These are phyloP conservation scores for Ophiostoma piceae DNA, from an alignment of 2,329 filamentous ascomycete species.

Conservation along the genomic window DNA sequence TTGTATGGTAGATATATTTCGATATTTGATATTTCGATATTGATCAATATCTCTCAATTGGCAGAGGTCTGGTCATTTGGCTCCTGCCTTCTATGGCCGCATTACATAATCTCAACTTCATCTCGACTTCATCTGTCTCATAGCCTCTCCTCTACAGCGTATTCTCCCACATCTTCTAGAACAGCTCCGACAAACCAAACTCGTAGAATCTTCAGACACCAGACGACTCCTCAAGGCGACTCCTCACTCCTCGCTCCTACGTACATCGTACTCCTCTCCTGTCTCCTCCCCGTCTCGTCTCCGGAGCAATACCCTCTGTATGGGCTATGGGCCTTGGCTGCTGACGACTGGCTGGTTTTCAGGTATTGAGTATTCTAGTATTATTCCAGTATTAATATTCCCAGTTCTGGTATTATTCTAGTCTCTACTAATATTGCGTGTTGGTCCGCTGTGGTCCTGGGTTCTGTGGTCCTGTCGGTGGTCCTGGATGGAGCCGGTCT, in stretches of 20 bases:
- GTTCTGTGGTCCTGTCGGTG: not conserved
- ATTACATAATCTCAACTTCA: no score
- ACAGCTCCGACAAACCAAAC: not conserved
- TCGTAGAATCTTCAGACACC: not conserved
- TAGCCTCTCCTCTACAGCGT: no score
- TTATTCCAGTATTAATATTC: not conserved
- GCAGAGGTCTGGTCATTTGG: not conserved
- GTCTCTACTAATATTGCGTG: not conserved
- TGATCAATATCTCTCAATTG: no score
- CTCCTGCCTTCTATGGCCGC: no score
- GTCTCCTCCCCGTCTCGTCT: constrained; percentile 1
- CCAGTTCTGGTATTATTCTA: not conserved
- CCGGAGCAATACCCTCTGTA: constrained; percentile 3
- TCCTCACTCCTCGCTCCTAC: no score
- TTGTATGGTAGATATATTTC: not conserved
- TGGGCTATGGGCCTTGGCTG: constrained; percentile 9
- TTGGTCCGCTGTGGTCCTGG: not conserved
- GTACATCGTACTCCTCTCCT: not conserved
- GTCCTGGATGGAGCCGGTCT: not conserved
- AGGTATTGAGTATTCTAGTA: not conserved
- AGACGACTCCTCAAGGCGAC: no score
- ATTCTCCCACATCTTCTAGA: no score
- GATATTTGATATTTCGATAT: not conserved
- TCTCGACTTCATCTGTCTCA: no score
- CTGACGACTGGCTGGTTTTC: not conserved